These are phyloP conservation scores for Pichia paraexigua DNA, from an alignment of 805 yeast genomes.

Conservation along the genomic window DNA sequence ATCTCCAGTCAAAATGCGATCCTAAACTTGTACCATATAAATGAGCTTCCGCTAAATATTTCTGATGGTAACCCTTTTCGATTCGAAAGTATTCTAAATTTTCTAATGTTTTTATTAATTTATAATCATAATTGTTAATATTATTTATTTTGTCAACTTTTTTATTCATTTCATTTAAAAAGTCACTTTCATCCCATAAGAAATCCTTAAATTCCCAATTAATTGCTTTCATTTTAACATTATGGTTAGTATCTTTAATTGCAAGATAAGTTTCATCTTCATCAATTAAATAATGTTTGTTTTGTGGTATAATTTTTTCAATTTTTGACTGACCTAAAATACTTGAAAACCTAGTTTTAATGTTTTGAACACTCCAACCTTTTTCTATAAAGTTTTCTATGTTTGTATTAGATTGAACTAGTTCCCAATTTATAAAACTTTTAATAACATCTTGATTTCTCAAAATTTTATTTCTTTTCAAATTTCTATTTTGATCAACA, in stretches of 20 bases:
- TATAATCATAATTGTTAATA: constrained; percentile 7
- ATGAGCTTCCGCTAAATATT: constrained; percentile 38
- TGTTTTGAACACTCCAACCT: constrained; percentile 16
- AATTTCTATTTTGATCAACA: constrained; percentile 12
- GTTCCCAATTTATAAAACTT: constrained; percentile 15
- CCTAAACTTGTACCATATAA: constrained; percentile 26
- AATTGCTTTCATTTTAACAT: constrained; percentile 2
- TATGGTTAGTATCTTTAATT: neutral
- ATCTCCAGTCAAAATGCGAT: constrained; percentile 42
- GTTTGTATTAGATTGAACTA: constrained; percentile 4
- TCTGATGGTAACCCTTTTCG: constrained; percentile 16
- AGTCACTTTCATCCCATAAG: constrained; percentile 11
- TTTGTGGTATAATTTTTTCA: constrained; percentile 9
- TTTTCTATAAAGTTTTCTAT: constrained; percentile 11
- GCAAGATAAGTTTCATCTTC: constrained; percentile 1
- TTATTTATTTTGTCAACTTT: neutral
- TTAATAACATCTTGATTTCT: constrained; percentile 9
- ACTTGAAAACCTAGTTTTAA: constrained; percentile 1
- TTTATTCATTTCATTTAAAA: constrained; percentile 1
- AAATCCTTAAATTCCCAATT: constrained; percentile 10
- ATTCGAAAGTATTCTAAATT: constrained; percentile 8
- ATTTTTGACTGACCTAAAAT: constrained; percentile 3
- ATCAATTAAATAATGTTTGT: neutral
- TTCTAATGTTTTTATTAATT: constrained; percentile 5
- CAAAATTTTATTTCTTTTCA: constrained; percentile 11